phyloP scores from a whole-genome alignment of 495 filamentous ascomycete genomes.

The Staphylotrichum tortipilum region DNA sequence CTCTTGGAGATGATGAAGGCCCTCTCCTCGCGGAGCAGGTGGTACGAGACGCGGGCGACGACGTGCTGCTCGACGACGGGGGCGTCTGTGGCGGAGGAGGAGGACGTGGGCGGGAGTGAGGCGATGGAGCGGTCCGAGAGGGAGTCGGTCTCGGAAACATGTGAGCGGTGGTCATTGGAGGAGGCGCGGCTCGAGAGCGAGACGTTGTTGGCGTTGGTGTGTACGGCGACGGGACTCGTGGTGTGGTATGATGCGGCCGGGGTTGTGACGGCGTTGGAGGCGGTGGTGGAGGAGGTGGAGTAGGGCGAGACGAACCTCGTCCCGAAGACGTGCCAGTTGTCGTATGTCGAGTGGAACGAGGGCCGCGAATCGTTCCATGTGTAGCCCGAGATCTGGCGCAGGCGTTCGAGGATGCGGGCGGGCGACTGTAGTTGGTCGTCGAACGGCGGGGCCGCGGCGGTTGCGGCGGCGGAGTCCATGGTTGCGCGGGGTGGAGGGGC shows the following conservation, averaged over 20 bases:
- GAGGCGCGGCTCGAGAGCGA: conserved; percentile 22
- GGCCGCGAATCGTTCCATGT: conserved; percentile 61
- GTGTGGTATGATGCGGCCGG: conserved; percentile 12
- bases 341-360: conserved; percentile 77
- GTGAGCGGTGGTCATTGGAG: conserved; percentile 29
- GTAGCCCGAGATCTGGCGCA: conserved; percentile 64
- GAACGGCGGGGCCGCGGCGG: conserved; percentile 36
- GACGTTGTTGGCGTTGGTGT: conserved; percentile 5
- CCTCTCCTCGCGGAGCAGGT: conserved; percentile 71
- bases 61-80: conserved; percentile 44
- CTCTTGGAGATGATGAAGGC: conserved; percentile 71
- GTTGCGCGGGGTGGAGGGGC: too few relatives aligned
- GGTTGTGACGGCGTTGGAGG: conserved; percentile 19
- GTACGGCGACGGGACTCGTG: conserved; percentile 23
- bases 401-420: conserved; percentile 60
- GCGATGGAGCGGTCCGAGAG: conserved; percentile 32
- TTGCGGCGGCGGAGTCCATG: conserved; percentile 44
- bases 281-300: conserved; percentile 21
- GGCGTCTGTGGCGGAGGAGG: conserved; percentile 21
- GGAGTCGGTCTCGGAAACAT: conserved; percentile 26
- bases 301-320: conserved; percentile 39
- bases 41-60: conserved; percentile 69
- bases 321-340: conserved; percentile 55
- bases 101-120: conserved; percentile 18
- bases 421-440: conserved; percentile 61